Base-by-base conservation (phyloP, 768 basidiomycete species). In the Cystofilobasidium capitatum region DNA sequence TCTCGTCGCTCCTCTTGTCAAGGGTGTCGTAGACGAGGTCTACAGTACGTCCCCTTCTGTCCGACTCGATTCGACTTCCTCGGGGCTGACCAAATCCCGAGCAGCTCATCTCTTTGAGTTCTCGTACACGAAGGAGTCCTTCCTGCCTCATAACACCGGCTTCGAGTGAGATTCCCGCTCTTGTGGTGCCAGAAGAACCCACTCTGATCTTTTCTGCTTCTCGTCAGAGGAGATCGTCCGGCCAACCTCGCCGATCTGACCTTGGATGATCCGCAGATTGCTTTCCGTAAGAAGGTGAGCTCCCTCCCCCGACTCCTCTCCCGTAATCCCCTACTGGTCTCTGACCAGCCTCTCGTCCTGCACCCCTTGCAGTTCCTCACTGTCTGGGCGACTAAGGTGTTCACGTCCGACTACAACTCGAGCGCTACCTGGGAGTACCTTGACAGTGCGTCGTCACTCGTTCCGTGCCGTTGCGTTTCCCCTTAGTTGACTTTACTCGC, bases 11-110 rank as follows among this genome's bases (percentile, higher is more conserved):
- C 62, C 62, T 1, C 36, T 63, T 2, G 62, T 63, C 8, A 22
- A 63, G 49, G 62, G 62, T 10, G 62, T 63, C 16, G 62, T 63
- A 5, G 62, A 63, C 37, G 62, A 49, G 9, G 62, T 63, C 2
- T 63, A 63, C 26, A 17, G 62, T 63, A n/a, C 47, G 62, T 54
- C 24, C 29, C 2, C 40, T 61, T 42, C 31, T 36, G 16, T 33
- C 35, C 44, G 29, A 5, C 40, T 29, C 36, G n/a, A 5, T n/a
- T 37, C 14, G 16, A 22, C 6, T 49, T 24, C 36, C 14, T 7
- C 37, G 12, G 8, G 22, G 0, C 36, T 37, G 10, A 8, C n/a
- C 35, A 8, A 8, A 12, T 6, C 29, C 4, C 20, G 2, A 1
- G 17, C 44, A 63, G 62, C 36, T 0, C 62, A 63, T 20, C 62